Conservation (phyloP, 1,284 basidiomycete genomes). For the Trichosporon sp. region DNA sequence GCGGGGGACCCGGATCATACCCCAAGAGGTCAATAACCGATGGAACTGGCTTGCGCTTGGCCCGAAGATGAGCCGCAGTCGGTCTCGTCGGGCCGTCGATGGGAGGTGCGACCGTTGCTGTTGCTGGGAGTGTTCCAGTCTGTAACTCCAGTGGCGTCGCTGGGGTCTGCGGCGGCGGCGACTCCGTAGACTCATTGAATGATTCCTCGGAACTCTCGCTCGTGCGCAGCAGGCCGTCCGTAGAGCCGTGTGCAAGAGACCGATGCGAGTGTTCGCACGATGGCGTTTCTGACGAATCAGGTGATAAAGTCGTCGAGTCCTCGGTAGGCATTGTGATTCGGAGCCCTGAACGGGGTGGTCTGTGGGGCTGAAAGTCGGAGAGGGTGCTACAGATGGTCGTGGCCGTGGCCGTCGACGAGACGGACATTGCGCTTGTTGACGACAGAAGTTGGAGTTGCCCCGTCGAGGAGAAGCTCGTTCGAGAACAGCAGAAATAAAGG, state of each 20-base stretch:
- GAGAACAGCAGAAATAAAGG: neutral
- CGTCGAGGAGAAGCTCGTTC: neutral
- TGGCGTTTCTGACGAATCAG: slow-evolving; percentile 2
- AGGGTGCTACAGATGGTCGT: neutral
- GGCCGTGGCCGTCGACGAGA: slow-evolving; percentile 9
- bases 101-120: neutral
- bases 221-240: slow-evolving; percentile 1
- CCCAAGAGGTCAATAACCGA: slow-evolving; percentile 17
- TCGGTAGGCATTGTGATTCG: slow-evolving; percentile 11
- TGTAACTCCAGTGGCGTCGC: neutral
- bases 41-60: slow-evolving; percentile 7
- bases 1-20: slow-evolving; percentile 3
- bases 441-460: neutral
- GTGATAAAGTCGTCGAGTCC: neutral
- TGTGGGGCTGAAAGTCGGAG: slow-evolving; percentile 16
- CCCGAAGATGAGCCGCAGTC: neutral
- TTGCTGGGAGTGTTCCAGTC: neutral
- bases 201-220: slow-evolving; percentile 9
- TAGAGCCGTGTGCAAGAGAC: slow-evolving; percentile 3
- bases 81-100: neutral
- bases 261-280: slow-evolving; percentile 8
- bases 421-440: neutral
- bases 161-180: neutral
- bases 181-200: slow-evolving; percentile 8
- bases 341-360: slow-evolving; percentile 14